Conservation (phyloP, 208 protist genomes). For the Acanthamoeba culbertsoni region DNA sequence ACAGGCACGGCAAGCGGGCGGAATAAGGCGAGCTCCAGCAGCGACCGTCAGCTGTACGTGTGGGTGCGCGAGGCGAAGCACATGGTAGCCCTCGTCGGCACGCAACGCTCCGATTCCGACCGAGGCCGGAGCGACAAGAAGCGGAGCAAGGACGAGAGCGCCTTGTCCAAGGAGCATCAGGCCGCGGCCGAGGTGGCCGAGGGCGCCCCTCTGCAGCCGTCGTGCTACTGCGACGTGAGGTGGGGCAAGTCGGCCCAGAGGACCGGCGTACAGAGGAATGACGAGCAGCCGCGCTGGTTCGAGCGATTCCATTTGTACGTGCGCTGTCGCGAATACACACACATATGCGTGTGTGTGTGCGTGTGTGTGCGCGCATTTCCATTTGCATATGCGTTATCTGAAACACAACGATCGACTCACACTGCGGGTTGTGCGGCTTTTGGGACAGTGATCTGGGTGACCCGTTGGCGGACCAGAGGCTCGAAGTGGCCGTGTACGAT, state of each 20-base stretch:
- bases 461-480: background rate
- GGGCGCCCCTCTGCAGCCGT: background rate
- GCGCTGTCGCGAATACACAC: too few species aligned
- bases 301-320: conserved; percentile 36
- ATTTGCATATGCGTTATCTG: too few species aligned
- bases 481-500: background rate
- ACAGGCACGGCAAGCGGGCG: background rate
- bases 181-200: background rate
- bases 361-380: too few species aligned
- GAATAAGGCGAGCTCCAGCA: background rate
- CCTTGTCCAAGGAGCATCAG: background rate
- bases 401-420: background rate
- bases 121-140: background rate
- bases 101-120: background rate
- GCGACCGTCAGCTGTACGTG: background rate
- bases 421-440: background rate
- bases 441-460: background rate
- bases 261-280: background rate
- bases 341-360: too few species aligned
- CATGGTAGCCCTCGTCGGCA: background rate
- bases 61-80: background rate
- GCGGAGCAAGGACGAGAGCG: background rate
- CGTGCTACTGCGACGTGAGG: background rate
- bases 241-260: background rate
- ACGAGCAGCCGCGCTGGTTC: background rate